A percentile compares a stretch with the other conserved stretches of the same genome.
Evolutionary conservation across 441 rosid species (phyloP).

Genomic region (Viola pubescens): DNA sequence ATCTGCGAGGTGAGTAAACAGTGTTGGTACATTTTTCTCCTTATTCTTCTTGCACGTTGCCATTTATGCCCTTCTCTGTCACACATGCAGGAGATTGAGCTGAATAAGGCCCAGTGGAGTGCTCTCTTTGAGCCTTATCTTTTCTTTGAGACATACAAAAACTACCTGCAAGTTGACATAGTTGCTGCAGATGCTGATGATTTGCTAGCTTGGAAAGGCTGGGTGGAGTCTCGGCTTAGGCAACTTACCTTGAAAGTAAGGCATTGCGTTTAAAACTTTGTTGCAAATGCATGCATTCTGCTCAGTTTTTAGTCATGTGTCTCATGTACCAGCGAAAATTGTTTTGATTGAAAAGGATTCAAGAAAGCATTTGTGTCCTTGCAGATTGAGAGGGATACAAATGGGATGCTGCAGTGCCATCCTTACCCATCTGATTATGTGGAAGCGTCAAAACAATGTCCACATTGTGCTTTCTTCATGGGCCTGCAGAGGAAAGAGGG

Average conservation of each 20-base stretch:
- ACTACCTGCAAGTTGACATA: conserved; percentile 60
- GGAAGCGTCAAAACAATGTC: conserved; percentile 38
- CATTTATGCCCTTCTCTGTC: conserved; percentile 14
- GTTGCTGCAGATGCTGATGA: conserved; percentile 48
- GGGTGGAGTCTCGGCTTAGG: conserved; percentile 75
- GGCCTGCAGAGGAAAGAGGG: conserved; percentile 65
- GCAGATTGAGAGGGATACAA: conserved; percentile 67
- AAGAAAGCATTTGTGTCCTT: conserved; percentile 1
- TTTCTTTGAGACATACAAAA: conserved; percentile 61
- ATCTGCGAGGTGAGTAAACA: conserved; percentile 48
- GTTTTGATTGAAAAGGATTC: neutral
- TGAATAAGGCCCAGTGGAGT: conserved; percentile 51
- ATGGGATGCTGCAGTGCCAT: conserved; percentile 65
- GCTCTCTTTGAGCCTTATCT: conserved; percentile 53
- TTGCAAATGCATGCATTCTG: neutral
- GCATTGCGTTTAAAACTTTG: conserved; percentile 9
- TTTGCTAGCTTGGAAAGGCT: conserved; percentile 63
- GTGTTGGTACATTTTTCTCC: conserved; percentile 1
- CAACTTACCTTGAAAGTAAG: conserved; percentile 58
- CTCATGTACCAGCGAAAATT: neutral
- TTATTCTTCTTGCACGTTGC: conserved; percentile 2
- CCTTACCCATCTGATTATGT: conserved; percentile 48
- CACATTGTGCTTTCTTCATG: conserved; percentile 58
- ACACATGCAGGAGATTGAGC: conserved; percentile 46
- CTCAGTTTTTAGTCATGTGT: conserved; percentile 8